Evolutionary conservation across 2,329 filamentous ascomycete species (phyloP).

Genomic region (Dactylellina parvicollis): DNA sequence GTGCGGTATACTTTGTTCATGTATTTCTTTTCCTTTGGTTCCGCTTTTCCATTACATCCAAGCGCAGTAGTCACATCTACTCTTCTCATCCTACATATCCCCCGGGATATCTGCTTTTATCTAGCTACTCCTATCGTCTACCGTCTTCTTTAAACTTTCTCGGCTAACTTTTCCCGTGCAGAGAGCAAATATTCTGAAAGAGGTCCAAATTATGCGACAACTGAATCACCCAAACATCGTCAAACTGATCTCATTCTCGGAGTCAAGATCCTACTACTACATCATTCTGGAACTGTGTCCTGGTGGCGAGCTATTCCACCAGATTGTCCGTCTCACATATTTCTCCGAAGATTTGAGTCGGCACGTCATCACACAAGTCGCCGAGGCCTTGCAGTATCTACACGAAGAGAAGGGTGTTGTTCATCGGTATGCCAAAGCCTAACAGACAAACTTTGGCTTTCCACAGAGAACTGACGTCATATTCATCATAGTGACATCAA

Average conservation of each 20-base stretch:
- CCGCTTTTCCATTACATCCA: conserved; percentile 9
- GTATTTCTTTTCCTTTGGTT: conserved; percentile 19
- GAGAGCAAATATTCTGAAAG: conserved; percentile 97
- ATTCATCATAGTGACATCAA: conserved; percentile 83
- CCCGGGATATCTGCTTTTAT: conserved; percentile 17
- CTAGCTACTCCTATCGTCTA: conserved; percentile 24
- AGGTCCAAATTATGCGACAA: conserved; percentile 98
- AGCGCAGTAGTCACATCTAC: conserved; percentile 35
- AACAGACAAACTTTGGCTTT: conserved; percentile 25
- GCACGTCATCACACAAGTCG: conserved; percentile 94
- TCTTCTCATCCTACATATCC: conserved; percentile 28
- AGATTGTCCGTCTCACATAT: conserved; percentile 96
- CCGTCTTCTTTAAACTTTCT: not conserved
- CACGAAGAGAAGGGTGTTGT: conserved; percentile 96
- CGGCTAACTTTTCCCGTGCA: conserved; percentile 62
- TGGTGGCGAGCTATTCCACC: conserved; percentile 96
- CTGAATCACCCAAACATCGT: conserved; percentile 96
- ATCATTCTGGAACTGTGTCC: conserved; percentile 95
- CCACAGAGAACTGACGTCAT: conserved; percentile 60
- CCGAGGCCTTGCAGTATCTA: conserved; percentile 90
- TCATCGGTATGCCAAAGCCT: conserved; percentile 76
- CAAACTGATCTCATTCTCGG: conserved; percentile 90
- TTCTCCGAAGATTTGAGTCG: conserved; percentile 95
- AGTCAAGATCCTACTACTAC: conserved; percentile 95
- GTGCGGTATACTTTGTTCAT: conserved; percentile 71